These are phyloP conservation scores for Proliferodiscus dingleyae DNA, from an alignment of 2,329 filamentous ascomycete species.

Conservation along the genomic window DNA sequence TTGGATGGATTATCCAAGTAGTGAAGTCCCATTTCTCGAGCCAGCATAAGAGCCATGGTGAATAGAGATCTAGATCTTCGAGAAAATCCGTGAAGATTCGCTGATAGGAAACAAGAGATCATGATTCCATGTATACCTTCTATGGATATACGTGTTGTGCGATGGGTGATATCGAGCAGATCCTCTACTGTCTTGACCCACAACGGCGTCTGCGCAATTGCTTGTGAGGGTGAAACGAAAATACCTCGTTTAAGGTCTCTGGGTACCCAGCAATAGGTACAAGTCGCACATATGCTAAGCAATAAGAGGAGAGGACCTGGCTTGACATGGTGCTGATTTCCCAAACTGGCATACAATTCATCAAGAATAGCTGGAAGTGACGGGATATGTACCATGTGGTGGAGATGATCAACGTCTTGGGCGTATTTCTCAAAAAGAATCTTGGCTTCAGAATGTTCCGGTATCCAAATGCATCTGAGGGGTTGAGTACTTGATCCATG, in stretches of 20 bases:
- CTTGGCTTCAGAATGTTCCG: slow-evolving; percentile 10
- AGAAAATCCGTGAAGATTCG: slow-evolving; percentile 32
- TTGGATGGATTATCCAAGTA: slow-evolving; percentile 14
- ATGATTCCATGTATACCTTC: slow-evolving; percentile 34
- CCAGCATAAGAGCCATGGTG: slow-evolving; percentile 28
- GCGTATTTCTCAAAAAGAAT: slow-evolving; percentile 16
- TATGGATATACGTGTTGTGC: slow-evolving; percentile 23
- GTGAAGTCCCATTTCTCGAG: slow-evolving; percentile 16
- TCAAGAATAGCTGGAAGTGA: slow-evolving; percentile 9
- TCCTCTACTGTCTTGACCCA: slow-evolving; percentile 33
- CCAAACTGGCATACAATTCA: slow-evolving; percentile 7
- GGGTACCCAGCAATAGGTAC: slow-evolving; percentile 8
- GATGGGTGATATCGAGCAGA: slow-evolving; percentile 30
- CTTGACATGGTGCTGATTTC: slow-evolving; percentile 5
- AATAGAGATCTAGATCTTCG: slow-evolving; percentile 29
- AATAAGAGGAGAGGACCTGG: slow-evolving; percentile 7
- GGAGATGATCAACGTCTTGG: slow-evolving; percentile 8
- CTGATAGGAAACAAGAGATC: slow-evolving; percentile 32
- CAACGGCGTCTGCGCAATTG: slow-evolving; percentile 25
- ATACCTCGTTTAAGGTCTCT: slow-evolving; percentile 6
- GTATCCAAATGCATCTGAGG: slow-evolving; percentile 15
- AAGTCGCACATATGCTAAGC: slow-evolving; percentile 7
- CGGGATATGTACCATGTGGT: slow-evolving; percentile 13
- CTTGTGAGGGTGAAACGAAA: slow-evolving; percentile 20
- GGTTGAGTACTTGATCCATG: neutral